Conservation (phyloP, 1,139 yeast genomes). For the Yamadazyma spencermartinsiae region DNA sequence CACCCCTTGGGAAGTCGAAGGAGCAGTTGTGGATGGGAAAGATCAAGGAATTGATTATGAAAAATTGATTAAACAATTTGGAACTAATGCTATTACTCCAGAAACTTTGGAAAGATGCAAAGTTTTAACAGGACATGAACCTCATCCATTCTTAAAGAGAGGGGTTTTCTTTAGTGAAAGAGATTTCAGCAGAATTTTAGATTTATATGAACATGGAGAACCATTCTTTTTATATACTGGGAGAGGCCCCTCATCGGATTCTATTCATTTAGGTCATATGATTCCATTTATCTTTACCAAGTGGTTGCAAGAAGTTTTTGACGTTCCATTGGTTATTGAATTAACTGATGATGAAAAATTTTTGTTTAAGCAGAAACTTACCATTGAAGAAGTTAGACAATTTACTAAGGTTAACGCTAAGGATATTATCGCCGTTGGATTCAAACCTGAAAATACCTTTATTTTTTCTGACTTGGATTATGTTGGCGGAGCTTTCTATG, state of each 20-base stretch:
- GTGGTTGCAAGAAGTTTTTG: slow-evolving; percentile 98
- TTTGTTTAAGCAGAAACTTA: slow-evolving; percentile 85
- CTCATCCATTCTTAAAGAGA: slow-evolving; percentile 89
- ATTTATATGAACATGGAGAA: slow-evolving; percentile 89
- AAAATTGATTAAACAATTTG: slow-evolving; percentile 81
- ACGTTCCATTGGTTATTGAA: slow-evolving; percentile 93
- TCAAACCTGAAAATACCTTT: slow-evolving; percentile 91
- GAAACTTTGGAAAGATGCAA: slow-evolving; percentile 78
- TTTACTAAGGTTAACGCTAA: slow-evolving; percentile 82
- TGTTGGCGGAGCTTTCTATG: slow-evolving; percentile 94
- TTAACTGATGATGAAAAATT: slow-evolving; percentile 98
- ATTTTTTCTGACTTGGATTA: slow-evolving; percentile 89
- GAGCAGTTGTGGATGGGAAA: slow-evolving; percentile 94
- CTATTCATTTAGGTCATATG: slow-evolving; percentile 98
- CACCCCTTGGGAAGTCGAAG: slow-evolving; percentile 99
- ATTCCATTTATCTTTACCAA: slow-evolving; percentile 93
- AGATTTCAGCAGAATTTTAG: slow-evolving; percentile 78
- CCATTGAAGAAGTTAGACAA: slow-evolving; percentile 82
- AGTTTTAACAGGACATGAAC: slow-evolving; percentile 81
- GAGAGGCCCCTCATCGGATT: slow-evolving; percentile 94
- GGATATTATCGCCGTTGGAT: slow-evolving; percentile 94
- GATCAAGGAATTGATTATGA: slow-evolving; percentile 89
- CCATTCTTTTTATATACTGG: slow-evolving; percentile 97
- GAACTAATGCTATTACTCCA: slow-evolving; percentile 70
- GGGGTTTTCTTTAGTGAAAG: slow-evolving; percentile 94